Conservation (phyloP, 2,329 filamentous ascomycete genomes). For the Scedosporium minutisporum region DNA sequence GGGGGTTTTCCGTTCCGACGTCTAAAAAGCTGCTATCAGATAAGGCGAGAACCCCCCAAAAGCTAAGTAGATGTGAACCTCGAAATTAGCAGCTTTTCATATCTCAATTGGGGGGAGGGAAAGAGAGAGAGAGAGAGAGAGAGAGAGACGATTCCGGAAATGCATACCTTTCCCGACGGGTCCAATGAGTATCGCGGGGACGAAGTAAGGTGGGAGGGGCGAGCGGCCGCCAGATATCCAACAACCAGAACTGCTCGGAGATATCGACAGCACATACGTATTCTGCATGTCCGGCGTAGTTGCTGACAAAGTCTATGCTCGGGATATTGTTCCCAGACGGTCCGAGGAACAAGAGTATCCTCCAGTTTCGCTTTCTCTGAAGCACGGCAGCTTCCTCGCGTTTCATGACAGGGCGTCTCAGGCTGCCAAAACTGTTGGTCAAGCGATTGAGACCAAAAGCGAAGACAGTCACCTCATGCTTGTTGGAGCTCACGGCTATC, state of each 20-base stretch:
- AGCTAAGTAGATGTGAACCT: background rate
- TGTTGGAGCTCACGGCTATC: conserved; percentile 79
- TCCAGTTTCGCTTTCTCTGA: conserved; percentile 36
- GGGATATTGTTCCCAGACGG: conserved; percentile 37
- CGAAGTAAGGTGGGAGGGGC: background rate
- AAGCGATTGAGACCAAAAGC: conserved; percentile 29
- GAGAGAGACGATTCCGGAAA: background rate
- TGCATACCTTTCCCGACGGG: background rate
- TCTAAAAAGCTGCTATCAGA: conserved; percentile 2
- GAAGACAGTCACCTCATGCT: conserved; percentile 42
- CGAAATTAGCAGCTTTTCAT: background rate
- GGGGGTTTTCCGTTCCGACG: background rate
- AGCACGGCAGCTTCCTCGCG: conserved; percentile 23
- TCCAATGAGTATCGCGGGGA: background rate
- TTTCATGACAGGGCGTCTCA: background rate
- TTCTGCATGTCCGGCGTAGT: conserved; percentile 35
- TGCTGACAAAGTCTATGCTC: conserved; percentile 40
- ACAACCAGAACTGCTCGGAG: conserved; percentile 35
- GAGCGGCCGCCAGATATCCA: conserved; percentile 39
- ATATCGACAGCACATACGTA: conserved; percentile 44
- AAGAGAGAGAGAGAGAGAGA: background rate
- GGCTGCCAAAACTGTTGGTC: conserved; percentile 6
- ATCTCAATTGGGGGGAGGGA: background rate
- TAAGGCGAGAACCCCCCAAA: background rate
- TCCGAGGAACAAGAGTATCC: conserved; percentile 35